phyloP scores from a whole-genome alignment of 495 filamentous ascomycete genomes.

The Penicillium fimorum region DNA sequence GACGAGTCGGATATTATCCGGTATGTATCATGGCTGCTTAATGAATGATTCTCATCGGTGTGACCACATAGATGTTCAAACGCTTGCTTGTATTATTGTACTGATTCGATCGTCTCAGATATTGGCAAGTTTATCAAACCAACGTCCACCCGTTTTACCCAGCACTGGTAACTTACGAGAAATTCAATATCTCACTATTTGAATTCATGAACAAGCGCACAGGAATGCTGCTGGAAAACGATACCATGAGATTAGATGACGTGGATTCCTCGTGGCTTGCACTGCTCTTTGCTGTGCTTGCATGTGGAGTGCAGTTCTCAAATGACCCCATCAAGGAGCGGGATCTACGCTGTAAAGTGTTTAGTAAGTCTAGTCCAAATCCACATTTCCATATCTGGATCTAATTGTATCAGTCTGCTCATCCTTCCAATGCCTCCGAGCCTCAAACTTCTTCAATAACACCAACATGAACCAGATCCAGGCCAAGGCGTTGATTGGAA shows the following conservation, averaged over 20 bases:
- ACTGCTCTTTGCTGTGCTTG: conserved; percentile 66
- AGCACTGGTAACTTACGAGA: conserved; percentile 17
- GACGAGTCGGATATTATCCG: conserved; percentile 28
- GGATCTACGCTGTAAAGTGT: conserved; percentile 51
- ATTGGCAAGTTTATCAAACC: conserved; percentile 27
- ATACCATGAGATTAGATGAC: background rate
- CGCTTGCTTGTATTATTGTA: background rate
- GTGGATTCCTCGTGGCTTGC: conserved; percentile 22
- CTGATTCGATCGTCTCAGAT: conserved; percentile 12
- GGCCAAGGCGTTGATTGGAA: conserved; percentile 47
- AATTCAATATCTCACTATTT: conserved; percentile 21
- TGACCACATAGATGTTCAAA: background rate
- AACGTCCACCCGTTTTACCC: conserved; percentile 26
- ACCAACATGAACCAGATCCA: conserved; percentile 49
- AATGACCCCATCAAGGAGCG: conserved; percentile 56
- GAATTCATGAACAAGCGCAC: conserved; percentile 23
- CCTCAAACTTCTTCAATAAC: conserved; percentile 52
- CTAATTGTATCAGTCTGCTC: conserved; percentile 40
- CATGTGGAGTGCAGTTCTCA: conserved; percentile 69
- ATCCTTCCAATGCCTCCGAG: conserved; percentile 51
- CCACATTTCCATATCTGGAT: background rate
- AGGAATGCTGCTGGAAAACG: background rate
- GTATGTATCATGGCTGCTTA: conserved; percentile 8
- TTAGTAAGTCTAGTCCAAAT: conserved; percentile 28
- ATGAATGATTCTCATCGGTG: background rate